A percentile compares a stretch with the other conserved stretches of the same genome.
phyloP scores from a whole-genome alignment of 495 filamentous ascomycete genomes.

The Podospora fimiseda region DNA sequence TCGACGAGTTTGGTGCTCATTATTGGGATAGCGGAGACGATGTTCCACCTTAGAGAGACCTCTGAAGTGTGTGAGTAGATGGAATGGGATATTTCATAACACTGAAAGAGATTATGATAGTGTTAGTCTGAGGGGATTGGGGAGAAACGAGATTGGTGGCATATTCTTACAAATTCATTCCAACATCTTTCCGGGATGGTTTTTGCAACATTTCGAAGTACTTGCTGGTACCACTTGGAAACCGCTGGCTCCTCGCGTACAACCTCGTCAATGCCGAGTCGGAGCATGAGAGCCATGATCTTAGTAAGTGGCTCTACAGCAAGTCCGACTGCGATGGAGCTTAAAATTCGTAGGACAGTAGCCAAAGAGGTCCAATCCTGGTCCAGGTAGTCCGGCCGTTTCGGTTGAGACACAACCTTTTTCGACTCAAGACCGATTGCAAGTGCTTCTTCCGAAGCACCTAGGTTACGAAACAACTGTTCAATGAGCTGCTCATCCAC shows the following conservation, averaged over 20 bases:
- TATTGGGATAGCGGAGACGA: conserved; percentile 50
- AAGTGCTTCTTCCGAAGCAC: conserved; percentile 31
- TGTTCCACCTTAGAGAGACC: conserved; percentile 43
- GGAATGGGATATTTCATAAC: conserved; percentile 46
- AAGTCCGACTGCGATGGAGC: conserved; percentile 21
- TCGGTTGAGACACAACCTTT: neutral
- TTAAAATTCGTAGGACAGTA: conserved; percentile 29
- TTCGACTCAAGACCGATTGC: neutral
- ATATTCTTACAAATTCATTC: conserved; percentile 17
- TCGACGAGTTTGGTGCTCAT: conserved; percentile 52
- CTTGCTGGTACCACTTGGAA: conserved; percentile 22
- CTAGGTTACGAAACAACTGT: conserved; percentile 35
- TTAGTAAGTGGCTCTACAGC: conserved; percentile 16
- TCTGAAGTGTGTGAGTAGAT: conserved; percentile 46
- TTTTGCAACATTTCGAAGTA: conserved; percentile 8
- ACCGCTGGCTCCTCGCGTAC: conserved; percentile 31
- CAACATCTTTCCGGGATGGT: conserved; percentile 17
- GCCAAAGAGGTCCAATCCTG: conserved; percentile 31
- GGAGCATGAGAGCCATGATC: conserved; percentile 31
- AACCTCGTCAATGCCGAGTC: conserved; percentile 51
- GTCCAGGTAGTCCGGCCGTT: conserved; percentile 21
- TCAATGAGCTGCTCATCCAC: conserved; percentile 32
- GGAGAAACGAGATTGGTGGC: conserved; percentile 5
- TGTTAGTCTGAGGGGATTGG: neutral
- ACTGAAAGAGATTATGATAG: conserved; percentile 38